Evolutionary conservation across 2,329 filamentous ascomycete species (phyloP).

Genomic region (Pestalotiopsis sp.): DNA sequence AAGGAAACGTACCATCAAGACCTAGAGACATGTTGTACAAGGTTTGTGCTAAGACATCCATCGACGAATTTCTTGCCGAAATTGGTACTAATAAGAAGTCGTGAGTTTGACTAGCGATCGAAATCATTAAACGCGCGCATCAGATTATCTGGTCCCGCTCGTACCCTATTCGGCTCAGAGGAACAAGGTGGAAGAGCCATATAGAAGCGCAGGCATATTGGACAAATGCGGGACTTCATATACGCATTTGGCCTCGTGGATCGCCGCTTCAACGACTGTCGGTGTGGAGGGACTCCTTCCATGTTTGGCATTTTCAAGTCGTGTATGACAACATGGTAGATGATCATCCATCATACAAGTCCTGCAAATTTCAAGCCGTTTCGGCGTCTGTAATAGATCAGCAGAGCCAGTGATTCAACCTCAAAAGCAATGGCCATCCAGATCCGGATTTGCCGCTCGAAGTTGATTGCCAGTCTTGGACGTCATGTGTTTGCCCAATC

Average conservation of each 20-base stretch:
- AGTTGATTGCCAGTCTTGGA: not conserved
- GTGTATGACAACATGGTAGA: not conserved
- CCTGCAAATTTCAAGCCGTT: not conserved
- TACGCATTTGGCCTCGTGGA: not conserved
- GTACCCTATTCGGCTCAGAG: not conserved
- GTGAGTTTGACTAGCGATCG: not conserved
- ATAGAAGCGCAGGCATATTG: not conserved
- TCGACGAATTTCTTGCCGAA: not conserved
- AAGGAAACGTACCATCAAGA: not conserved
- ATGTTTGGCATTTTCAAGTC: not conserved
- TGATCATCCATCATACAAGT: not conserved
- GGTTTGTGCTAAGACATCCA: not conserved
- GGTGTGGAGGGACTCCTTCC: not conserved
- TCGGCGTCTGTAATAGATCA: not conserved
- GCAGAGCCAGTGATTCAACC: not conserved
- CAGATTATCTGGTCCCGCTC: not conserved
- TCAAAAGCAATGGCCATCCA: not conserved
- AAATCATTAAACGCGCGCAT: not conserved
- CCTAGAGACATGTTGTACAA: not conserved
- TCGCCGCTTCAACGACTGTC: not conserved
- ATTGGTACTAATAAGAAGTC: not conserved
- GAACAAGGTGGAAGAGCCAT: not conserved
- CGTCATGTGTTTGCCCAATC: not conserved
- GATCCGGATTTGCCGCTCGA: not conserved
- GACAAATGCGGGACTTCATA: not conserved